Evolutionary conservation across 345 rosid species (phyloP).

Genomic region (Moricandia arvensis): DNA sequence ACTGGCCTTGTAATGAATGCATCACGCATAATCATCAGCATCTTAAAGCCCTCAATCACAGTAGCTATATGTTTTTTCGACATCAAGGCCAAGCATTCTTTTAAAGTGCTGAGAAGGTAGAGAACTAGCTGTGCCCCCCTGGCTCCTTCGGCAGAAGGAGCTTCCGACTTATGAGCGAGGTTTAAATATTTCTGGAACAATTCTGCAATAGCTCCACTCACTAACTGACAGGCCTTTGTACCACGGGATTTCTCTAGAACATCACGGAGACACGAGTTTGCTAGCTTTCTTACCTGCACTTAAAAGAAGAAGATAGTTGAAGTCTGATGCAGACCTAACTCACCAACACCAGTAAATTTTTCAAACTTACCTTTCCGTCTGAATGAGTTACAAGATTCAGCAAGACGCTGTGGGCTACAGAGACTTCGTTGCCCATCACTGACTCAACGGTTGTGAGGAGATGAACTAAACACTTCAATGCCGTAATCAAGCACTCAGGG

Average conservation of each 20-base stretch:
- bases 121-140: slow-evolving; percentile 82
- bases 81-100: slow-evolving; percentile 79
- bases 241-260: slow-evolving; percentile 57
- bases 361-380: slow-evolving; percentile 45
- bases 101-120: slow-evolving; percentile 60
- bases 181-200: slow-evolving; percentile 65
- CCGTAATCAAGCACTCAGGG: slow-evolving; percentile 47
- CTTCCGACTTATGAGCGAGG: slow-evolving; percentile 64
- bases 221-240: slow-evolving; percentile 46
- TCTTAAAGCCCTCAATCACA: slow-evolving; percentile 63
- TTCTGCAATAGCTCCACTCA: slow-evolving; percentile 70
- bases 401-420: slow-evolving; percentile 46
- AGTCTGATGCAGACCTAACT: too few species aligned
- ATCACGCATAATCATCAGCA: slow-evolving; percentile 57
- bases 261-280: slow-evolving; percentile 58
- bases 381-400: slow-evolving; percentile 53
- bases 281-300: slow-evolving; percentile 51
- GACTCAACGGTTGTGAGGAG: slow-evolving; percentile 49
- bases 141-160: slow-evolving; percentile 48
- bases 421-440: slow-evolving; percentile 48
- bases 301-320: too few species aligned
- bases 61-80: slow-evolving; percentile 49
- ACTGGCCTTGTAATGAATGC: slow-evolving; percentile 67
- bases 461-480: slow-evolving; percentile 62
- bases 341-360: too few species aligned